These are phyloP conservation scores for Pichia sp. DNA, from an alignment of 1,139 yeast species.

Conservation along the genomic window DNA sequence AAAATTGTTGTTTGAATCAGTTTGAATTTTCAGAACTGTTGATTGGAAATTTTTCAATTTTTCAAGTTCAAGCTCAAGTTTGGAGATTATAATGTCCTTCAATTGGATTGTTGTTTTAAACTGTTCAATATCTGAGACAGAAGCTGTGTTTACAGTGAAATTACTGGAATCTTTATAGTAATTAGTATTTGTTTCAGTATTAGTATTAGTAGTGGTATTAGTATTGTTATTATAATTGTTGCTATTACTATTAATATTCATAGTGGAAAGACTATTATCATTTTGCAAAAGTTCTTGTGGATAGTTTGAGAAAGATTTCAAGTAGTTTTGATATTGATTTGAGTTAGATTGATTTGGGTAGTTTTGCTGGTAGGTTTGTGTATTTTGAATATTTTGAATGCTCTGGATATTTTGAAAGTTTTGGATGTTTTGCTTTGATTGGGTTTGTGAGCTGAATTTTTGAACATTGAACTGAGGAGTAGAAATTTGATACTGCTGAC, in stretches of 20 bases:
- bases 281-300: too few species aligned
- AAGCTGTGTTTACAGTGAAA: constrained; percentile 1
- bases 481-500: neutral
- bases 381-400: too few species aligned
- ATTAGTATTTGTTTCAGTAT: neutral
- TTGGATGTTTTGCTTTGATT: too few species aligned
- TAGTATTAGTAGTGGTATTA: neutral
- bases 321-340: too few species aligned
- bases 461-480: neutral
- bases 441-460: constrained; percentile 9
- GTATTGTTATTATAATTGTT: constrained; percentile 1
- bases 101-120: constrained; percentile 22
- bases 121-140: constrained; percentile 16
- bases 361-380: too few species aligned
- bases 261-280: too few species aligned
- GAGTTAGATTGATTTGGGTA: too few species aligned
- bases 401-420: too few species aligned
- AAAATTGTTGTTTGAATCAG: constrained; percentile 16
- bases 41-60: constrained; percentile 18
- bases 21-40: constrained; percentile 13
- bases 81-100: constrained; percentile 24
- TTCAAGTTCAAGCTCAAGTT: constrained; percentile 25
- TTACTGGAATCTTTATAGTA: neutral
- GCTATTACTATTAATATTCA: neutral
- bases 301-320: too few species aligned